A percentile compares a stretch with the other conserved stretches of the same genome.
Conservation (phyloP, 2,329 filamentous ascomycete species). For the Leptographium radiaticola region DNA sequence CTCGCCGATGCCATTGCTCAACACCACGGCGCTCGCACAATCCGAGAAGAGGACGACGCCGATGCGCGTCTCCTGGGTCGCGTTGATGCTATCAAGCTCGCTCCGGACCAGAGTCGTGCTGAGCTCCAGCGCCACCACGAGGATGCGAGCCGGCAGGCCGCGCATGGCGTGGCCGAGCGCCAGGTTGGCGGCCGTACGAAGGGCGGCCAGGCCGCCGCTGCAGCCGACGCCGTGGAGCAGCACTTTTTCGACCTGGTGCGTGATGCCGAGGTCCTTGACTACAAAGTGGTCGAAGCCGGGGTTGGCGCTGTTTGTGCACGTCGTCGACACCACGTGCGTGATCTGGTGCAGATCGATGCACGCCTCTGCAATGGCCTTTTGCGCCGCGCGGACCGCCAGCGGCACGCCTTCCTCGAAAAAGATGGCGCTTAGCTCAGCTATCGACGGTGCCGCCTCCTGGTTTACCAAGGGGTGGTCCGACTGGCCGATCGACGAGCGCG, state of each 20-base stretch:
- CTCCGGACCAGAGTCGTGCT: slow-evolving; percentile 48
- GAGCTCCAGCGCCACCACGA: slow-evolving; percentile 53
- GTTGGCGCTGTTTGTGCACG: slow-evolving; percentile 57
- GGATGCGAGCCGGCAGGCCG: slow-evolving; percentile 44
- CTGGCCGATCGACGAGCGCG: slow-evolving; percentile 47
- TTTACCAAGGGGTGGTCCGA: slow-evolving; percentile 50
- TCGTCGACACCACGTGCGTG: slow-evolving; percentile 55
- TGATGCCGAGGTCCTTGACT: slow-evolving; percentile 42
- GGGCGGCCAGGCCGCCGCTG: slow-evolving; percentile 46
- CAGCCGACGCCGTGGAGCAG: slow-evolving; percentile 55
- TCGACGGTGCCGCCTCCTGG: slow-evolving; percentile 36
- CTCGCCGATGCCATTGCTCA: slow-evolving; percentile 49
- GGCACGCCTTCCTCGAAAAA: slow-evolving; percentile 47
- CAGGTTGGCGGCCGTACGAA: slow-evolving; percentile 53
- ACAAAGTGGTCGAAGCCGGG: slow-evolving; percentile 57
- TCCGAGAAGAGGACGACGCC: slow-evolving; percentile 57
- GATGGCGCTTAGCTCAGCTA: slow-evolving; percentile 38
- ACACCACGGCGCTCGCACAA: slow-evolving; percentile 50
- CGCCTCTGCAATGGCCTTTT: slow-evolving; percentile 43
- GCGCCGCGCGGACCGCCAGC: slow-evolving; percentile 39
- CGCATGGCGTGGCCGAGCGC: slow-evolving; percentile 49
- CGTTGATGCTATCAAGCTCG: slow-evolving; percentile 50
- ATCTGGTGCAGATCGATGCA: slow-evolving; percentile 37
- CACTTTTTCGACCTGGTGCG: slow-evolving; percentile 47
- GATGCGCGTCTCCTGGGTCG: slow-evolving; percentile 47